Percentiles rank a stretch among this genome's conserved stretches.
These are phyloP conservation scores for Entelexis paramagnoliae DNA, from an alignment of 1,139 yeast genomes.

Conservation along the genomic window DNA sequence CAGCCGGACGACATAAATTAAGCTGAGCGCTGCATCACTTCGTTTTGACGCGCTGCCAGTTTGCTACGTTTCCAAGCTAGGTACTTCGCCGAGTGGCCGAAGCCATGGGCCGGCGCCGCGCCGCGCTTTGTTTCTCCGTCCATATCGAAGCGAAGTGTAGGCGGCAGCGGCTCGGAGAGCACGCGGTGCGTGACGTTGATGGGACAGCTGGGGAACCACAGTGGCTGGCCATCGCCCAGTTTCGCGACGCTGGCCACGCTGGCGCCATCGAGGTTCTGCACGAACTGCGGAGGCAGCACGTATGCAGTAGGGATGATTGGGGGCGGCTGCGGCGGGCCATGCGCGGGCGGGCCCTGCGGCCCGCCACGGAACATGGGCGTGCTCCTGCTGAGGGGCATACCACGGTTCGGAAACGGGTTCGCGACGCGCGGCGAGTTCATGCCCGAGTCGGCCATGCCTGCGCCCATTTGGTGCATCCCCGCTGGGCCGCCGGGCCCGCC, in stretches of 20 bases:
- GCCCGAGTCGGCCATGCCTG: constrained; percentile 6
- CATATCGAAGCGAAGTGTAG: constrained; percentile 26
- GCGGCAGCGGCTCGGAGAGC: constrained; percentile 26
- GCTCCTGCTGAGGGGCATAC: not conserved
- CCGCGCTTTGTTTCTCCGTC: constrained; percentile 24
- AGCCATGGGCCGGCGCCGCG: constrained; percentile 26
- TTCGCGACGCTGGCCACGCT: constrained; percentile 27
- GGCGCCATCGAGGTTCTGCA: constrained; percentile 18
- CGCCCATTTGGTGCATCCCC: constrained; percentile 21
- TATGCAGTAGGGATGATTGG: constrained; percentile 23
- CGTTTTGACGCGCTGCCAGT: not conserved
- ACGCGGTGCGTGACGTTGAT: constrained; percentile 46
- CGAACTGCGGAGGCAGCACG: constrained; percentile 23
- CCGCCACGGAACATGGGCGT: constrained; percentile 11
- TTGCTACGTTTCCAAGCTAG: constrained; percentile 48
- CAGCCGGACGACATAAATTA: too few species aligned
- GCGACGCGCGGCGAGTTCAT: constrained; percentile 5
- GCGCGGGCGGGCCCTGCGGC: constrained; percentile 4
- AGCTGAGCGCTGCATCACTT: not conserved
- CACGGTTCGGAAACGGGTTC: constrained; percentile 4
- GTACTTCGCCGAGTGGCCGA: constrained; percentile 64
- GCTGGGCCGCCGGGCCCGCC: not conserved
- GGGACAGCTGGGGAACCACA: constrained; percentile 82
- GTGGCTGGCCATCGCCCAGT: constrained; percentile 34
- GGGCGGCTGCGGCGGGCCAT: constrained; percentile 12